Base-by-base conservation (phyloP, 2,329 filamentous ascomycete species). In the Colletotrichum viniferum region DNA sequence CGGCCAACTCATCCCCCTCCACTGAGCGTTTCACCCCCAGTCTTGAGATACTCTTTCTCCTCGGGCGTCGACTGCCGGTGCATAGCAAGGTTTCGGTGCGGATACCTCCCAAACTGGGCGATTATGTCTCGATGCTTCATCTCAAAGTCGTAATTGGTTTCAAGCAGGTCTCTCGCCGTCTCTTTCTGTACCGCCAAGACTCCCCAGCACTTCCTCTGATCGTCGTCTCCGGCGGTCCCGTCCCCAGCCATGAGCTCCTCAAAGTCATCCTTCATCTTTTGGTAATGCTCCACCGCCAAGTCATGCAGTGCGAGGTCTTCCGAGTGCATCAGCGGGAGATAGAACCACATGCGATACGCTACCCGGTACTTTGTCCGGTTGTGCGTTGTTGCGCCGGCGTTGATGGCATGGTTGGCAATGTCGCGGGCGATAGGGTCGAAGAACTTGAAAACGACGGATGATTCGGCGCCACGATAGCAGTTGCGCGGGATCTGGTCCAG, bases 401-500 rank as follows among this genome's bases (percentile, higher is more conserved):
- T 78, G 55, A 87, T 71, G 52, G 89, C 81, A 28, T 63, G 67
- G 34, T 75, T 77, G 1, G 87, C 80, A 8, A 92, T 79, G 3
- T 87, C 83, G n/a, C 82, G 82, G 0, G 88, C 86, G 4, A 93
- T 82, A 8, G 86, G 87, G 77, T 93, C 92, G 77, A 91, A 93
- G 77, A 89, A 86, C 2, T 74, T 82, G 79, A 92, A 93, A 13
- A 89, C 82, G 4, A 88, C 58, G 3, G 67, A 77, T 1, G 85
- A 81, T 28, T 90, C 82, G 1, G 84, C 83, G 1, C 85, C 87
- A 16, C 92, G 90, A 82, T 89, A 92, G 77, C 90, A 86, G 79
- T 94, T 93, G 3, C 92, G 88, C 0, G 92, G 86, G 56, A 93
- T 85, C 79, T 94, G 92, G 77, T 94, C 92, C 4, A 94, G 86